Base-by-base conservation (phyloP, 257 asterid genomes). In the Solanum boliviense region DNA sequence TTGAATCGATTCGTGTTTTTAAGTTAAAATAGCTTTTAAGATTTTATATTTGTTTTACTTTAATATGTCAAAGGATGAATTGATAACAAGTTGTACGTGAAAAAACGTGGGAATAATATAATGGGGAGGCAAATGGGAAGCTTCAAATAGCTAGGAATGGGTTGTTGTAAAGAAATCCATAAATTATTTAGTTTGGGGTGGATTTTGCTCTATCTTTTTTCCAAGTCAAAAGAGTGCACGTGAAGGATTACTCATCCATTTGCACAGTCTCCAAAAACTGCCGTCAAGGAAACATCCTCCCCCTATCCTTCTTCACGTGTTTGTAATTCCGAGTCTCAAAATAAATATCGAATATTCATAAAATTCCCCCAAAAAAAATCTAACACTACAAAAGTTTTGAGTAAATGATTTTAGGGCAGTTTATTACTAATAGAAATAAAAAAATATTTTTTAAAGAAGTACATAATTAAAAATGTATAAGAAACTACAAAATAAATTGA, bases 211-310 rank as follows among this genome's bases (percentile, higher is more conserved):
- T 1, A 4, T 34, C 44, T 89, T 21, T 73, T 74, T 89, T 88
- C 86, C 20, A 89, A 48, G 65, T 73, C 73, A 85, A 52, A 39
- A 38, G 52, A 38, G 38, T 41, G 86, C 90, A 89, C 91, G 90
- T 88, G 89, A 87, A 70, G 34, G 38, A 83, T 31, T 18, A 71
- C 65, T 36, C 52, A 23, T 36, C n/a, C 23, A 4, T 81, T 46
- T 81, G 85, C 67, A 29, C 29, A 81, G 4, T 81, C 15, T 35
- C 27, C 85, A 81, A 44, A 36, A 27, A 16, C 16, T 44, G 68
- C 76, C 86, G 87, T 86, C 86, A 48, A 32, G 76, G 87, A 86
- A 86, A 86, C 90, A 88, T 78, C 90, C 68, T 86, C 74, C 62
- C n/a, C 2, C 18, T 78, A 18, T 41, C 84, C 34, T 13, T 13